Percentiles rank a stretch among this genome's conserved stretches.
Conservation (phyloP, 306 rosid genomes). For the Vigna reflexopilosa region DNA sequence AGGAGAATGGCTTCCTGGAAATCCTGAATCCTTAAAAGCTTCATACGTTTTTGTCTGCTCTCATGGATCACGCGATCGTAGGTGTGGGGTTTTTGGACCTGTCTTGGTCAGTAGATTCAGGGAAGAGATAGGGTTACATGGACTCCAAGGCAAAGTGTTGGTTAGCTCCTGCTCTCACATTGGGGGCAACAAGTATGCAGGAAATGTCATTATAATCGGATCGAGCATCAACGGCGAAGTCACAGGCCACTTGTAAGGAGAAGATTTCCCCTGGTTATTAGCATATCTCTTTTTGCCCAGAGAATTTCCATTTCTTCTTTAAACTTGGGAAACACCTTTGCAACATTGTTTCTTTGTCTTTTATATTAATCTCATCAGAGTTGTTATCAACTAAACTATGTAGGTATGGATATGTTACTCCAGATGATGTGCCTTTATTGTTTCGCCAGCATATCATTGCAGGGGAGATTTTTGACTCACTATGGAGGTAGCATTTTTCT, state of each 20-base stretch:
- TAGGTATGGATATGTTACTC: conserved; percentile 89
- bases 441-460: conserved; percentile 69
- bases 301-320: conserved; percentile 10
- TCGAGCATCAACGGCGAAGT: conserved; percentile 59
- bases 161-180: conserved; percentile 92
- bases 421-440: conserved; percentile 72
- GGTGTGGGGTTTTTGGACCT: conserved; percentile 89
- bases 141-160: conserved; percentile 72
- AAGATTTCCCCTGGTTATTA: conserved; percentile 14
- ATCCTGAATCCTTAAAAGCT: conserved; percentile 74
- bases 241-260: conserved; percentile 84
- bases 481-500: conserved; percentile 70
- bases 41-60: conserved; percentile 76
- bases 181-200: conserved; percentile 81
- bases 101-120: conserved; percentile 66
- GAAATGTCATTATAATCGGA: conserved; percentile 77
- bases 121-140: conserved; percentile 64
- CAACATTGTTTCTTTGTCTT: conserved; percentile 22
- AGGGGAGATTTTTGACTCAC: conserved; percentile 67
- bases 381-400: conserved; percentile 22
- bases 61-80: conserved; percentile 86
- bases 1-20: conserved; percentile 85
- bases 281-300: not conserved
- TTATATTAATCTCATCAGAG: not conserved
- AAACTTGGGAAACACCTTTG: not conserved